Base-by-base conservation (phyloP, 148 eudicot genomes). In the Camellia granthamiana region DNA sequence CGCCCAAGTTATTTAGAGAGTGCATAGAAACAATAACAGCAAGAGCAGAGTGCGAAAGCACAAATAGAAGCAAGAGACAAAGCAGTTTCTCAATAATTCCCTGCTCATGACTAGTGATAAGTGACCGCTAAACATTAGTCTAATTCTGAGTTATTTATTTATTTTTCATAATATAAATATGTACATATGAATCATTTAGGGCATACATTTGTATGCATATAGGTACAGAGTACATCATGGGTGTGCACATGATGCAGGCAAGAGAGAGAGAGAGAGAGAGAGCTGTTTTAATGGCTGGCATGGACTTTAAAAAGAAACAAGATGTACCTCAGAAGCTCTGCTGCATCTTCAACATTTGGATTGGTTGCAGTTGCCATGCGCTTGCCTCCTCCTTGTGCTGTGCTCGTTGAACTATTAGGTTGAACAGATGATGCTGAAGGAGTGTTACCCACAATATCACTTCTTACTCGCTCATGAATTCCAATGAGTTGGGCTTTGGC, bases 381-480 rank as follows among this genome's bases (percentile, higher is more conserved):
- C 82, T 88, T 91, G 72, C 55, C 88, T 38, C 86, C 83, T 74
- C 73, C 92, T 84, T 88, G 81, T 75, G 85, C 43, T 16, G 80
- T 75, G 74, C 85, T 86, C 63, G 73, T 42, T 77, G 85, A 75
- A 79, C 74, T 77, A 82, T 81, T 81, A 7, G 85, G 66, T 65
- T 80, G 87, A 77, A 66, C 54, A 59, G 92, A 78, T 68, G 87
- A 70, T 66, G 87, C 30, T 64, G 89, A 77, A 43, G 91, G 44
- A 54, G 80, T 76, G 44, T 76, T 88, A 42, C 95, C 93, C 81
- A 77, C 92, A 47, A 85, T 78, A 85, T 96, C 99, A 81, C 93
- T 96, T 88, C 99, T 91, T 42, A 96, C 99, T 81, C 99, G 87
- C 84, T 96, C 99, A 79, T 88, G 98, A 65, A 94, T 89, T 19